A percentile compares a stretch with the other conserved stretches of the same genome.
These are phyloP conservation scores for Diplodia mutila DNA, from an alignment of 2,329 filamentous ascomycete genomes.

Conservation along the genomic window DNA sequence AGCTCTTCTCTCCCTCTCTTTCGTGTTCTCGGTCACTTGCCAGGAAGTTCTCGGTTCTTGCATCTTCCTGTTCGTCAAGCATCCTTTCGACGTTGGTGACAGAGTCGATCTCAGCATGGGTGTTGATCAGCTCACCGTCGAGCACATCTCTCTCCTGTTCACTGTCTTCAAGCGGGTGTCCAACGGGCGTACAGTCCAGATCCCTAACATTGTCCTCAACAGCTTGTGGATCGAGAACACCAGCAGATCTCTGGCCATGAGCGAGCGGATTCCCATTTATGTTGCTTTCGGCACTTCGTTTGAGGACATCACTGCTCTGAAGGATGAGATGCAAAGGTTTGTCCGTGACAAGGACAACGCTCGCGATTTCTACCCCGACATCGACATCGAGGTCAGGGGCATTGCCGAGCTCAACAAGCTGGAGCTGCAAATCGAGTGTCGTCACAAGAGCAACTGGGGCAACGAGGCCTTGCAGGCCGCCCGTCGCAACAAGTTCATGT, in stretches of 20 bases:
- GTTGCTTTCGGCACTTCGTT: constrained; percentile 86
- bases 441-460: constrained; percentile 72
- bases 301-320: constrained; percentile 84
- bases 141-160: constrained; percentile 92
- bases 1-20: constrained; percentile 90
- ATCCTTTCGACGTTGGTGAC: constrained; percentile 95
- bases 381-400: constrained; percentile 76
- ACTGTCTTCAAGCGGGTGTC: constrained; percentile 86
- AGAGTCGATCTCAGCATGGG: constrained; percentile 75
- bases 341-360: constrained; percentile 81
- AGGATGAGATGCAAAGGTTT: constrained; percentile 82
- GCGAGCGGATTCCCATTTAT: constrained; percentile 77
- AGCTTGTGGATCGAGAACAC: constrained; percentile 95
- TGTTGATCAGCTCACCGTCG: constrained; percentile 73
- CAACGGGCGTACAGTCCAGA: constrained; percentile 77
- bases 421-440: constrained; percentile 78
- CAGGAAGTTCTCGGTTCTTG: constrained; percentile 98
- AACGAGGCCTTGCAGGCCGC: constrained; percentile 79
- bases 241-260: constrained; percentile 88
- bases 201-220: constrained; percentile 92
- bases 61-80: constrained; percentile 98
- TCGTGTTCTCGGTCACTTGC: constrained; percentile 88
- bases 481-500: constrained; percentile 95
- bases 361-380: constrained; percentile 86
- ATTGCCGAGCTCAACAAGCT: constrained; percentile 89